Evolutionary conservation across 768 basidiomycete genomes (phyloP).

Genomic region (Leccinum obscurum): DNA sequence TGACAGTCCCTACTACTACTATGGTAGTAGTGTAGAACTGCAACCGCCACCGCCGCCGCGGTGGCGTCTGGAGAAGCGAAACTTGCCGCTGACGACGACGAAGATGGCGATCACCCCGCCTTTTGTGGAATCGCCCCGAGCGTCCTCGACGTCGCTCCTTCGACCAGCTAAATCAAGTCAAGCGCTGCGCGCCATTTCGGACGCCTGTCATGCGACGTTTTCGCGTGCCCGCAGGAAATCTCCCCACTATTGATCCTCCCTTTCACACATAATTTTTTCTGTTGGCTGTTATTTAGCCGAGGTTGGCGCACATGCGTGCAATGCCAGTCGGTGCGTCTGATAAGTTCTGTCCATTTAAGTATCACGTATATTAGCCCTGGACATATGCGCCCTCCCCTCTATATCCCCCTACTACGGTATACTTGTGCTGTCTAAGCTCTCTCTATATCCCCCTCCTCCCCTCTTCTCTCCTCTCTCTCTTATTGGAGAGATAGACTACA

Average conservation of each 20-base stretch:
- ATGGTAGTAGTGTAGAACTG: not conserved
- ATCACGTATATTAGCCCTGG: not conserved
- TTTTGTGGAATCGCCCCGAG: not conserved
- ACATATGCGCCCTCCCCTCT: not conserved
- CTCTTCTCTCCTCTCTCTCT: not conserved
- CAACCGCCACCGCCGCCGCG: not conserved
- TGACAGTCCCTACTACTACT: not conserved
- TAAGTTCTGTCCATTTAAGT: not conserved
- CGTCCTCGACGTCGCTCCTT: conserved; percentile 7
- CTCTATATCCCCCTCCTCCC: not conserved
- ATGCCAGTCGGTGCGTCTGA: not conserved
- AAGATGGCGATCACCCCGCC: conserved; percentile 8
- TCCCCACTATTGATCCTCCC: not conserved
- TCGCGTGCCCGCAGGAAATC: conserved; percentile 17
- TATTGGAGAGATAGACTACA: not conserved
- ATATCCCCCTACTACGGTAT: not conserved
- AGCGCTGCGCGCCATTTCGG: conserved; percentile 29
- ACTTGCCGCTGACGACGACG: not conserved
- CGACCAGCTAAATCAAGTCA: conserved; percentile 13
- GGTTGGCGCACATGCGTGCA: not conserved
- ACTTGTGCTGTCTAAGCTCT: not conserved
- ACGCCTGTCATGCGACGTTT: conserved; percentile 24
- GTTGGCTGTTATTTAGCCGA: not conserved
- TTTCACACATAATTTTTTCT: not conserved
- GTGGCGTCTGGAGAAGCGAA: conserved; percentile 18